Evolutionary conservation across 805 yeast species (phyloP).

Genomic region (Metschnikowia gruessii): DNA sequence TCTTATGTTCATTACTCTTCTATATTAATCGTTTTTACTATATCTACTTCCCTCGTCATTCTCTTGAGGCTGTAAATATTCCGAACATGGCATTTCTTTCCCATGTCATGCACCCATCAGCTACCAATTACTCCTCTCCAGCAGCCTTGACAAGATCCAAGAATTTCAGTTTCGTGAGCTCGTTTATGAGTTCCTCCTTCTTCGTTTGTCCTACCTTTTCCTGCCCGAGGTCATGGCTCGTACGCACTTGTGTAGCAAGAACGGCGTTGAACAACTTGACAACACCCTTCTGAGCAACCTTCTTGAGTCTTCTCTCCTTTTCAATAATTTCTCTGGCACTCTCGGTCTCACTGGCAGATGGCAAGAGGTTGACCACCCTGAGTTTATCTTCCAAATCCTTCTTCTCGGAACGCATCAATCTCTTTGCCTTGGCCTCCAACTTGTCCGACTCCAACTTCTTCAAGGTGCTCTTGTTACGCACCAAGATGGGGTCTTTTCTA

Average conservation of each 20-base stretch:
- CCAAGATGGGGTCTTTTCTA: slow-evolving; percentile 85
- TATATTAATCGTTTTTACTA: too few species aligned
- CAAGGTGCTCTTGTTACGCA: slow-evolving; percentile 68
- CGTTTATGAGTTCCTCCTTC: slow-evolving; percentile 63
- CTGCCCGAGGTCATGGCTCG: slow-evolving; percentile 48
- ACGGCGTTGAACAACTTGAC: slow-evolving; percentile 82
- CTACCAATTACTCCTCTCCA: slow-evolving; percentile 38
- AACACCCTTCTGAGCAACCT: slow-evolving; percentile 86
- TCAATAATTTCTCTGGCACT: slow-evolving; percentile 60
- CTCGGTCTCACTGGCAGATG: slow-evolving; percentile 53
- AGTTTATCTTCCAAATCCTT: slow-evolving; percentile 62
- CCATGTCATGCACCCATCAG: too few species aligned
- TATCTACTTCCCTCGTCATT: too few species aligned
- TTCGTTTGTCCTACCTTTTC: slow-evolving; percentile 46
- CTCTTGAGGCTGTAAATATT: neutral
- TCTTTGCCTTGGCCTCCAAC: slow-evolving; percentile 78
- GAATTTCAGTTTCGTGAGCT: slow-evolving; percentile 84
- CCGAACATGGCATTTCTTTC: too few species aligned
- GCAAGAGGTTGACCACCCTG: slow-evolving; percentile 66
- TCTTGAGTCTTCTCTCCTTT: slow-evolving; percentile 65
- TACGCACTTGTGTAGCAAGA: slow-evolving; percentile 67
- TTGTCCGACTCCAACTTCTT: slow-evolving; percentile 77
- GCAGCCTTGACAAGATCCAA: slow-evolving; percentile 84
- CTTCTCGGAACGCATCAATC: slow-evolving; percentile 68
- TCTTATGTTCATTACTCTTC: too few species aligned